These are phyloP conservation scores for Dittrichia graveolens DNA, from an alignment of 129 eudicot genomes.

Conservation along the genomic window DNA sequence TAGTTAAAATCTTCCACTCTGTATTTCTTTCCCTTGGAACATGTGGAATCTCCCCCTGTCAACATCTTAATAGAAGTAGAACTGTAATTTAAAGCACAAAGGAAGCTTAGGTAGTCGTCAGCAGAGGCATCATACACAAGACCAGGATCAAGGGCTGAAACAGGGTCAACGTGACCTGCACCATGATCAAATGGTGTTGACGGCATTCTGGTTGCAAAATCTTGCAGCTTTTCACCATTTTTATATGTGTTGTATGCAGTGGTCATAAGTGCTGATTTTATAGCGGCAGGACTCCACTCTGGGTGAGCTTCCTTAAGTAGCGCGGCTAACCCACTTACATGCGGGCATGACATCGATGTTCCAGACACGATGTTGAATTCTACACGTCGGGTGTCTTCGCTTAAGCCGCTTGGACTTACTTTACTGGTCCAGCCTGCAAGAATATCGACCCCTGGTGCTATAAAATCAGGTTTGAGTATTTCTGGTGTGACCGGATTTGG, in stretches of 20 bases:
- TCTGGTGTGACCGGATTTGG: conserved; percentile 86
- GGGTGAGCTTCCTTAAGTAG: conserved; percentile 69
- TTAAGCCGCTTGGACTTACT: conserved; percentile 70
- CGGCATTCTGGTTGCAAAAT: conserved; percentile 65
- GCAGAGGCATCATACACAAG: conserved; percentile 37
- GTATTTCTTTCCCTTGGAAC: conserved; percentile 42
- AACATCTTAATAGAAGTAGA: conserved; percentile 30
- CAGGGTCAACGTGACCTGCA: conserved; percentile 49
- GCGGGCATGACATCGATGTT: conserved; percentile 95
- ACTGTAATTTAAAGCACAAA: conserved; percentile 47
- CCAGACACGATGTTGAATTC: conserved; percentile 77
- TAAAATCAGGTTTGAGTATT: conserved; percentile 74
- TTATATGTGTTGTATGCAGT: conserved; percentile 68
- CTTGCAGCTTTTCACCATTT: conserved; percentile 53
- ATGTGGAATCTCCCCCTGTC: conserved; percentile 35
- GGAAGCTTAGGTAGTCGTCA: conserved; percentile 34
- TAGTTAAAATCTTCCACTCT: conserved; percentile 43
- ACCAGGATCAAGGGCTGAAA: conserved; percentile 39
- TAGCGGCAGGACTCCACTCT: conserved; percentile 85
- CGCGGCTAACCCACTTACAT: conserved; percentile 78
- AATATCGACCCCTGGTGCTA: conserved; percentile 90
- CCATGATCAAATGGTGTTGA: conserved; percentile 44
- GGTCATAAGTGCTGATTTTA: conserved; percentile 85
- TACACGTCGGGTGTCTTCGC: conserved; percentile 53
- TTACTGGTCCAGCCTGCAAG: conserved; percentile 77